phyloP scores from a whole-genome alignment of 2,329 filamentous ascomycete species.

The Penicillium sp. region DNA sequence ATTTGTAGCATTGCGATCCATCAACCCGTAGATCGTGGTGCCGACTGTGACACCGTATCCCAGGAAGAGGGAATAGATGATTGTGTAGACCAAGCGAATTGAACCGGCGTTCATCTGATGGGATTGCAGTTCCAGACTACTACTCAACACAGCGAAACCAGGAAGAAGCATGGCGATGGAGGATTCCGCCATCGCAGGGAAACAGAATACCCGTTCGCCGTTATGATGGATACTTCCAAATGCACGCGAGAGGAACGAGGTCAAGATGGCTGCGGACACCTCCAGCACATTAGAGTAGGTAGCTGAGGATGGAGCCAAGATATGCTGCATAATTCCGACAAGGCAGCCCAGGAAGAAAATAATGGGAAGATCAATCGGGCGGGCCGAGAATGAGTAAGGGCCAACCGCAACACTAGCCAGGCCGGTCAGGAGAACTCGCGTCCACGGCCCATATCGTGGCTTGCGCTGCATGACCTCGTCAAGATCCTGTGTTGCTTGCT shows the following conservation, averaged over 20 bases:
- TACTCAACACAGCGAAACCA: conserved; percentile 61
- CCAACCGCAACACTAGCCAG: conserved; percentile 73
- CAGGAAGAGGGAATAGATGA: conserved; percentile 70
- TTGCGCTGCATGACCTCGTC: conserved; percentile 58
- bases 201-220: conserved; percentile 59
- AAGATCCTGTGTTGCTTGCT: conserved; percentile 40
- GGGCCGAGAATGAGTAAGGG: conserved; percentile 74
- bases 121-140: conserved; percentile 65
- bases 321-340: conserved; percentile 71
- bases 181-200: conserved; percentile 48
- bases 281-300: conserved; percentile 49
- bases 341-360: conserved; percentile 70
- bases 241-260: conserved; percentile 65
- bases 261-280: conserved; percentile 59
- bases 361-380: conserved; percentile 56
- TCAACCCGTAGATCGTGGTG: conserved; percentile 60
- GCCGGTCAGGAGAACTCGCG: conserved; percentile 66
- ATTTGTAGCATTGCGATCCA: conserved; percentile 56
- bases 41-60: conserved; percentile 71
- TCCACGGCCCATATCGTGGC: conserved; percentile 55
- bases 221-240: conserved; percentile 62
- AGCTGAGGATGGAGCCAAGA: conserved; percentile 72
- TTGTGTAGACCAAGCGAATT: conserved; percentile 46
- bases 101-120: conserved; percentile 68
- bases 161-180: conserved; percentile 71